Evolutionary conservation across 2,329 filamentous ascomycete genomes (phyloP).

Genomic region (Drechslerella coelobrocha): DNA sequence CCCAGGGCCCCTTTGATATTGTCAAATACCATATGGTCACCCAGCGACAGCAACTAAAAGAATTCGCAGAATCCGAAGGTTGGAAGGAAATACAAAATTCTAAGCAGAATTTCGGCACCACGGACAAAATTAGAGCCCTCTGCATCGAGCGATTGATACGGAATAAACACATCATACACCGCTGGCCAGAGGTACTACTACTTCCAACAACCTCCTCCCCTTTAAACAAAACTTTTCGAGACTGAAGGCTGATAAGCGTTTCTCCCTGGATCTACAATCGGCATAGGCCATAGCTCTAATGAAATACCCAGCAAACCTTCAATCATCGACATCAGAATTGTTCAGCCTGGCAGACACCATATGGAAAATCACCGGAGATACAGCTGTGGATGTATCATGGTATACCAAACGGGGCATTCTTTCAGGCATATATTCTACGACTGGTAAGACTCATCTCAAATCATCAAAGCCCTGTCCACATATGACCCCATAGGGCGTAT

Average conservation of each 20-base stretch:
- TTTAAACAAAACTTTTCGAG: background rate
- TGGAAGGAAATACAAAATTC: slow-evolving; percentile 57
- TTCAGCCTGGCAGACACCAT: slow-evolving; percentile 88
- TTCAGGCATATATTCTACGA: slow-evolving; percentile 73
- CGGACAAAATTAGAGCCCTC: slow-evolving; percentile 72
- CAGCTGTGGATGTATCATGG: slow-evolving; percentile 82
- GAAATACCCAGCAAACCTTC: slow-evolving; percentile 80
- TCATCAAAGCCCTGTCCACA: slow-evolving; percentile 2
- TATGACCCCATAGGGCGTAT: slow-evolving; percentile 19
- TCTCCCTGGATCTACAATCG: slow-evolving; percentile 35
- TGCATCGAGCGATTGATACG: slow-evolving; percentile 78
- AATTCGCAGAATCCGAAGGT: slow-evolving; percentile 61
- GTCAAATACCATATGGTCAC: slow-evolving; percentile 77
- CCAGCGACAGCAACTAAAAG: slow-evolving; percentile 64
- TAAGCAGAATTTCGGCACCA: slow-evolving; percentile 61
- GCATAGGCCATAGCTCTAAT: slow-evolving; percentile 82
- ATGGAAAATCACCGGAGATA: slow-evolving; percentile 83
- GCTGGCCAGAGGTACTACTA: slow-evolving; percentile 81
- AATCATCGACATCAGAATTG: slow-evolving; percentile 78
- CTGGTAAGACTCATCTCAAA: slow-evolving; percentile 51
- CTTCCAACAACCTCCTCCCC: too few species aligned
- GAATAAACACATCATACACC: slow-evolving; percentile 74
- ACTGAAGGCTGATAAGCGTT: too few species aligned
- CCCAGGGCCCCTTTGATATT: slow-evolving; percentile 79
- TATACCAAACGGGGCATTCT: slow-evolving; percentile 75